Evolutionary conservation across 768 basidiomycete genomes (phyloP).

Genomic region (Xanthoconium stramineum): DNA sequence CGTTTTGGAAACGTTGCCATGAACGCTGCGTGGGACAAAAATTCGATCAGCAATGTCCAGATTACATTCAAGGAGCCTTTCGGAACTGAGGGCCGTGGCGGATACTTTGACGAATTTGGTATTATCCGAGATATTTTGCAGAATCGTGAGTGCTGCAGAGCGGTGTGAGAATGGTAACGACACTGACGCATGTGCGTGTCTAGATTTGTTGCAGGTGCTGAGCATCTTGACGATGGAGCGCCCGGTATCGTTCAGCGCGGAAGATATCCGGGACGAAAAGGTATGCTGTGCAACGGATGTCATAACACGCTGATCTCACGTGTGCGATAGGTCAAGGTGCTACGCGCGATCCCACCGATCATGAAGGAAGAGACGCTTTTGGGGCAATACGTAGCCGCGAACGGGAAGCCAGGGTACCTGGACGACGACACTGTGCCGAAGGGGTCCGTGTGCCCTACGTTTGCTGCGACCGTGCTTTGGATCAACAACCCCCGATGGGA

Average conservation of each 20-base stretch:
- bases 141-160: conserved; percentile 71
- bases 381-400: conserved; percentile 87
- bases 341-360: conserved; percentile 87
- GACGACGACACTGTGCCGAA: conserved; percentile 95
- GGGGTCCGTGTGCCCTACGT: conserved; percentile 91
- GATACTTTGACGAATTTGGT: conserved; percentile 99
- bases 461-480: conserved; percentile 84
- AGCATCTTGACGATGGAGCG: conserved; percentile 97
- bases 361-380: conserved; percentile 75
- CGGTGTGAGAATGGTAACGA: conserved; percentile 2
- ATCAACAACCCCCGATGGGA: conserved; percentile 98
- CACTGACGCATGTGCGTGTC: conserved; percentile 16
- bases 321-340: conserved; percentile 80
- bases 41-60: conserved; percentile 94
- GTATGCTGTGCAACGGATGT: conserved; percentile 36
- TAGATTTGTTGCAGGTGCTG: conserved; percentile 93
- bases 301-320: conserved; percentile 13
- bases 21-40: conserved; percentile 91
- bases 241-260: conserved; percentile 94
- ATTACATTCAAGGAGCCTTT: conserved; percentile 99
- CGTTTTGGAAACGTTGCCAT: conserved; percentile 94
- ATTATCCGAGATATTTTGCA: conserved; percentile 97
- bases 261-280: conserved; percentile 99
- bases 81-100: conserved; percentile 99
- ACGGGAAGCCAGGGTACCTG: conserved; percentile 97